phyloP scores from a whole-genome alignment of 768 basidiomycete genomes.

The Kondoa subrosea region DNA sequence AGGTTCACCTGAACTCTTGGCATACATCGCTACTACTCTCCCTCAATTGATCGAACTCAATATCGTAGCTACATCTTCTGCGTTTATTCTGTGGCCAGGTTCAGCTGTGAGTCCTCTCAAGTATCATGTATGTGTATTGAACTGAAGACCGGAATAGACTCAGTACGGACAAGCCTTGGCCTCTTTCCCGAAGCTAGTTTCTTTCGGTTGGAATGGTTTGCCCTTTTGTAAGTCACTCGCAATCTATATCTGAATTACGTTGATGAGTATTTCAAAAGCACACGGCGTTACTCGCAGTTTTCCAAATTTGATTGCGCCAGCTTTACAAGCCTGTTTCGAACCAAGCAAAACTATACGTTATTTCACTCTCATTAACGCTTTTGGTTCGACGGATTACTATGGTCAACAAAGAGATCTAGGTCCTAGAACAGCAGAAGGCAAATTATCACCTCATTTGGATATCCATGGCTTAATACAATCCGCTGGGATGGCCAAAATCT shows the following conservation, averaged over 20 bases:
- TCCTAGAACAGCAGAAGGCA: background rate
- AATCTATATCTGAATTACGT: background rate
- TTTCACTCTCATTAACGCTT: constrained; percentile 1
- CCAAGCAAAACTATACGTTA: background rate
- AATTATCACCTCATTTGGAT: background rate
- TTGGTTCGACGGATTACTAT: constrained; percentile 5
- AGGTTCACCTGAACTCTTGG: background rate
- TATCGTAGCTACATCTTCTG: background rate
- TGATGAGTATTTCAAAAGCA: background rate
- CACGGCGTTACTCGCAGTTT: background rate
- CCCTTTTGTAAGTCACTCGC: background rate
- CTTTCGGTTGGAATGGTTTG: constrained; percentile 9
- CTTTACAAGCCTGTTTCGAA: background rate
- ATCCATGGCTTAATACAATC: background rate
- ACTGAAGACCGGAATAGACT: background rate
- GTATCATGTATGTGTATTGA: background rate
- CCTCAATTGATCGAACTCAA: constrained; percentile 2
- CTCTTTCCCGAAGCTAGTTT: background rate
- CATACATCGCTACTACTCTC: background rate
- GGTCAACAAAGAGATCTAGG: background rate
- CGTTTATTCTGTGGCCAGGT: background rate
- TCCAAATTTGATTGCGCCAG: background rate
- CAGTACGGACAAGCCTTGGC: background rate
- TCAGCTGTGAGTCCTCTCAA: background rate
- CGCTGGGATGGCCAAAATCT: background rate